These are phyloP conservation scores for Isatis tinctoria DNA, from an alignment of 345 rosid genomes.

Conservation along the genomic window DNA sequence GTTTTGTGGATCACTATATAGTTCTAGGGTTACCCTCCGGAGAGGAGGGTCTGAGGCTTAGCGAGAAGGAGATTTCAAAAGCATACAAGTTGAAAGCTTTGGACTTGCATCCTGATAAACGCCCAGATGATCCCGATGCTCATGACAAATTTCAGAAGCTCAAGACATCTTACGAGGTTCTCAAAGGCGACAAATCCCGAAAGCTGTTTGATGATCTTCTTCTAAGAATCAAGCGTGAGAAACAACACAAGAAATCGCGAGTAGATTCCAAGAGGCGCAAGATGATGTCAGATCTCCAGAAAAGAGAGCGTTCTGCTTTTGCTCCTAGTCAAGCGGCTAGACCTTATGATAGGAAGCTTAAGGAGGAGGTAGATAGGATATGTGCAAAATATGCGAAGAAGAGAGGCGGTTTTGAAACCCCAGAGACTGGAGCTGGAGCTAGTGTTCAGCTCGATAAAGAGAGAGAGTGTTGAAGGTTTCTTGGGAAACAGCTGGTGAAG, in stretches of 20 bases:
- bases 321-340: constrained; percentile 41
- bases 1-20: constrained; percentile 66
- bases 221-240: constrained; percentile 61
- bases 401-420: constrained; percentile 33
- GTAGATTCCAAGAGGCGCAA: constrained; percentile 67
- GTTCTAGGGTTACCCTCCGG: constrained; percentile 81
- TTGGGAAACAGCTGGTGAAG: constrained; percentile 70
- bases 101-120: constrained; percentile 82
- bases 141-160: constrained; percentile 72
- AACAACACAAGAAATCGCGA: constrained; percentile 45
- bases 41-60: constrained; percentile 73
- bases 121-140: constrained; percentile 82
- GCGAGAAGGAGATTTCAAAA: constrained; percentile 68
- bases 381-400: constrained; percentile 52
- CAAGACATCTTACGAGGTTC: constrained; percentile 68
- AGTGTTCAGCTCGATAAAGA: constrained; percentile 45
- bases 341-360: constrained; percentile 56
- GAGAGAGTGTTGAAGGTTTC: constrained; percentile 71
- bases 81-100: constrained; percentile 74
- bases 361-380: constrained; percentile 70
- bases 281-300: constrained; percentile 83
- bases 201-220: constrained; percentile 83
- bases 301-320: constrained; percentile 70
- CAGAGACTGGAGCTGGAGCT: constrained; percentile 16
- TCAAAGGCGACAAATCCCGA: constrained; percentile 73